These are phyloP conservation scores for Trametes villosa DNA, from an alignment of 768 basidiomycete genomes.

Conservation along the genomic window DNA sequence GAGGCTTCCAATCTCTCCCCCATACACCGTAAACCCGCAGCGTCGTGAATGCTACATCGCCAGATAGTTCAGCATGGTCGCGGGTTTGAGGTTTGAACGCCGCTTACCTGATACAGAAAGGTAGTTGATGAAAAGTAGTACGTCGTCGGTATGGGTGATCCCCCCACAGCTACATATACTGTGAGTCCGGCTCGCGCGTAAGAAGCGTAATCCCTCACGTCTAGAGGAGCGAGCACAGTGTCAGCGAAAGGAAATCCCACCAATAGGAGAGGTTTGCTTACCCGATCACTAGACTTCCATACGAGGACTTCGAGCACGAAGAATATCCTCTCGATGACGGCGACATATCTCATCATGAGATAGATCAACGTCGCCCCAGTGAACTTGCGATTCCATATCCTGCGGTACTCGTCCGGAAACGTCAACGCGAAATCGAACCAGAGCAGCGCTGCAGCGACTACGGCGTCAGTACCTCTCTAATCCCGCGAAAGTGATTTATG, in stretches of 20 bases:
- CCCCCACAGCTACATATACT: no score
- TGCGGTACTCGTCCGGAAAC: slow-evolving; percentile 1
- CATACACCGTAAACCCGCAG: slow-evolving; percentile 25
- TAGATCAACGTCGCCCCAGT: slow-evolving; percentile 5
- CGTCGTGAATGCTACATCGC: not conserved
- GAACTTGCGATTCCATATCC: slow-evolving; percentile 13
- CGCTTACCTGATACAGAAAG: slow-evolving; percentile 1
- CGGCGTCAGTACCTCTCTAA: not conserved
- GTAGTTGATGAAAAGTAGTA: slow-evolving; percentile 3
- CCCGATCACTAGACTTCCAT: not conserved
- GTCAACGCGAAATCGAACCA: slow-evolving; percentile 8
- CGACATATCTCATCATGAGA: not conserved
- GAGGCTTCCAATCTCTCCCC: slow-evolving; percentile 23
- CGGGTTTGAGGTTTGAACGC: no score
- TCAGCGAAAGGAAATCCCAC: not conserved
- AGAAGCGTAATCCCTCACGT: no score
- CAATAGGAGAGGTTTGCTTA: not conserved
- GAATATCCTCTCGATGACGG: slow-evolving; percentile 6
- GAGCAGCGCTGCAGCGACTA: not conserved
- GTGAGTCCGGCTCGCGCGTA: not conserved
- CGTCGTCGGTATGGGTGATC: not conserved
- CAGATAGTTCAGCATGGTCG: not conserved
- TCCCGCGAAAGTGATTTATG: not conserved
- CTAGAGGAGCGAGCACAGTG: not conserved
- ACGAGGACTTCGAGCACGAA: slow-evolving; percentile 1